Evolutionary conservation across 768 basidiomycete genomes (phyloP), one percentile per base, ranked within the genome.

Genomic region (Amanita fuliginea): DNA sequence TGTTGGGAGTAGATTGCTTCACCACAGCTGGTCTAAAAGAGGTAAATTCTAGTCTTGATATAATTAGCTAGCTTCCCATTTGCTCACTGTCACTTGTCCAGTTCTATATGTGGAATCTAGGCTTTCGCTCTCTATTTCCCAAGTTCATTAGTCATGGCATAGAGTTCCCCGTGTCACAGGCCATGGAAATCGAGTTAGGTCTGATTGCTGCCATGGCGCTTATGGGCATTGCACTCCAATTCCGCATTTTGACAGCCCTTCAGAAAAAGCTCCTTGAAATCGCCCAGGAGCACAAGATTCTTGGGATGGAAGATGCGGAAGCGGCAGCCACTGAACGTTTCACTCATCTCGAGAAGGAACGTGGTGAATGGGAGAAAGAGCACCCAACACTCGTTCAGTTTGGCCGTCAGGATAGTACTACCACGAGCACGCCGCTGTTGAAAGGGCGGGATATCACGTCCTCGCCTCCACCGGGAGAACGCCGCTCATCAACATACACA

Each of bases 91-190:
- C 44, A 35, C 46, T 32, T 18, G 32, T 32, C 24, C 46, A 95
- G 89, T 96, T 96, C 67, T 97, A 96, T 66, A 71, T 96, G 45
- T 96, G 87, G 82, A 98, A 96, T 62, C 70, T 98, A 46, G 95
- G 95, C 35, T 96, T 93, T 67, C 73, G 69, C 2, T 58, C 68
- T 4, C 66, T 97, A 24, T 97, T 93, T 64, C 81, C 86, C 8
- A 87, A 86, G 57, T 92, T 81, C 56, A 67, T 73, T 18, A 65
- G 69, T 46, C 75, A 80, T 57, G 71, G 75, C 52, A 86, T 87
- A 51, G 67, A 76, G 45, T 94, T 87, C 60, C 90, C 92, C 26
- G 80, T 94, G 46, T 77, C 86, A 4, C 91, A 93, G 60, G 82
- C 82, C 6, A 95, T 94, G 90, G 76, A 88, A 61, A 92, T 97